phyloP scores from a whole-genome alignment of 331 rosid genomes.

The Pyracantha coccinea region DNA sequence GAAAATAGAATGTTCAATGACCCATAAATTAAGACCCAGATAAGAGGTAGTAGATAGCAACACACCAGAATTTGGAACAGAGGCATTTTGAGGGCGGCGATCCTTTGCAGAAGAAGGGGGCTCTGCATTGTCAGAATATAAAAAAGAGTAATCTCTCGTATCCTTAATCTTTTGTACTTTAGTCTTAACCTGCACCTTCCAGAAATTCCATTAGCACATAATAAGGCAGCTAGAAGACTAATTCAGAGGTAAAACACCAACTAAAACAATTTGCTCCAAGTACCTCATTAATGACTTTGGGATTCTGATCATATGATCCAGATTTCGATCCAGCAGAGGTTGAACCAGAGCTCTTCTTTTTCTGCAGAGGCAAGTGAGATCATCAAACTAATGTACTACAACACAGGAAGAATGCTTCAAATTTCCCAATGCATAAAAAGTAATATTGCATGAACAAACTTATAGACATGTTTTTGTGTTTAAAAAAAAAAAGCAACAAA shows the following conservation, averaged over 20 bases:
- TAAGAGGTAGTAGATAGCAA: constrained; percentile 18
- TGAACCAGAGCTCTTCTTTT: constrained; percentile 32
- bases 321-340: constrained; percentile 40
- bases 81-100: constrained; percentile 25
- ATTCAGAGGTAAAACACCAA: background rate
- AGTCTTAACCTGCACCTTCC: constrained; percentile 36
- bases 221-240: background rate
- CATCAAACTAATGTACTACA: constrained; percentile 1
- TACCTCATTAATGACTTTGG: constrained; percentile 56
- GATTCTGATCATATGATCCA: constrained; percentile 21
- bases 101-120: constrained; percentile 56
- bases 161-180: constrained; percentile 67
- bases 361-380: constrained; percentile 33
- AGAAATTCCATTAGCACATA: constrained; percentile 7
- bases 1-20: constrained; percentile 27
- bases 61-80: constrained; percentile 46
- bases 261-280: constrained; percentile 4
- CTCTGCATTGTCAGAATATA: constrained; percentile 65
- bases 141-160: constrained; percentile 89
- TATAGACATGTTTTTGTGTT: background rate
- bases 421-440: background rate
- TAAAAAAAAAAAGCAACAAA: too few species aligned
- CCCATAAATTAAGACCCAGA: constrained; percentile 16
- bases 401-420: background rate
- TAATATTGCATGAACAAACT: background rate